Conservation (phyloP, 78 protist species). For the Tieghemostelium lacteum region DNA sequence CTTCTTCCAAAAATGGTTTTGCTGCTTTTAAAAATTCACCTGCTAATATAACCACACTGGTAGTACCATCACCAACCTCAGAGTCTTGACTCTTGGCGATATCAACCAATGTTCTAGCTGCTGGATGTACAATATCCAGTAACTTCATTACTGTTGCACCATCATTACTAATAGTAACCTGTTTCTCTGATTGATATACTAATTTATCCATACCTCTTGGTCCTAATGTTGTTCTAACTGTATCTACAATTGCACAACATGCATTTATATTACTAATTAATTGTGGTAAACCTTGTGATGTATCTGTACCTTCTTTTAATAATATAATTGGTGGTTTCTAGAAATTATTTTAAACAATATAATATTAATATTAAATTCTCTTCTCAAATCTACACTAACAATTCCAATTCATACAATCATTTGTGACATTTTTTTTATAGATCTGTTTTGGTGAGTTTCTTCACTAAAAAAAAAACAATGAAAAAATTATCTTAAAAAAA, state of each 20-base stretch:
- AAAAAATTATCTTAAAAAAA: not conserved
- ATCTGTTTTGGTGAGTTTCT: not conserved
- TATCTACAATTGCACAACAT: slow-evolving; percentile 90
- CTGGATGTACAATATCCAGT: slow-evolving; percentile 99
- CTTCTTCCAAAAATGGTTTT: slow-evolving; percentile 98
- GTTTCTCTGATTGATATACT: slow-evolving; percentile 74
- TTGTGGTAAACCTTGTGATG: slow-evolving; percentile 99
- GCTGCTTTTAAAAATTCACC: slow-evolving; percentile 96
- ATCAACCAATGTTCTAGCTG: slow-evolving; percentile 98
- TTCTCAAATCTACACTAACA: not conserved
- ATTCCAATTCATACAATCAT: slow-evolving; percentile 50
- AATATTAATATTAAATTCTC: not conserved
- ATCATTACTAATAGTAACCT: slow-evolving; percentile 98
- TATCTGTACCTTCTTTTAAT: slow-evolving; percentile 99
- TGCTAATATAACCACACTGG: slow-evolving; percentile 98
- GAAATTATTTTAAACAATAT: not conserved
- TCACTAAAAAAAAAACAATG: not conserved
- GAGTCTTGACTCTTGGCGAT: slow-evolving; percentile 98
- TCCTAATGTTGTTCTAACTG: slow-evolving; percentile 90
- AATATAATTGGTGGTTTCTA: slow-evolving; percentile 96
- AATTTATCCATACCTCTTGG: slow-evolving; percentile 98
- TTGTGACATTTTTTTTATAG: slow-evolving; percentile 50
- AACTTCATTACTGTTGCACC: slow-evolving; percentile 99
- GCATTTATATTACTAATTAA: slow-evolving; percentile 98
- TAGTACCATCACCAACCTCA: slow-evolving; percentile 99